Conservation (phyloP, 371 early-diverging fungal genomes). For the Mucor lusitanicus region DNA sequence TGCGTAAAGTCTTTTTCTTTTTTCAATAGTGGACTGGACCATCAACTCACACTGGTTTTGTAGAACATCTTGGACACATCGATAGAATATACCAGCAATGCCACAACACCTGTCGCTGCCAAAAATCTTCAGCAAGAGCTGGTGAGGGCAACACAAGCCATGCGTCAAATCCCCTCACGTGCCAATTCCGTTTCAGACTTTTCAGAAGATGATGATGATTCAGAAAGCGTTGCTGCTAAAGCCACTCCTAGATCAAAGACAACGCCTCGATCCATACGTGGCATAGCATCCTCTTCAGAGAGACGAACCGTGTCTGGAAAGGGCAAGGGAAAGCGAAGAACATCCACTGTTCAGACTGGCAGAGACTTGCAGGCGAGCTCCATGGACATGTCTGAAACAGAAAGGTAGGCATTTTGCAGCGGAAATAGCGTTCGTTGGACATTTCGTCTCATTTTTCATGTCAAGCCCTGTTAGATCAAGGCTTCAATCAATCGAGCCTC, state of each 20-base stretch:
- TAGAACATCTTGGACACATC: conserved; percentile 27
- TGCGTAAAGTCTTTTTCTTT: conserved; percentile 17
- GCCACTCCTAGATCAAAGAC: conserved; percentile 4
- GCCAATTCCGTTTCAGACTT: conserved; percentile 42
- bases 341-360: conserved; percentile 33
- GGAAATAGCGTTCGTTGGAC: not conserved
- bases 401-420: conserved; percentile 14
- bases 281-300: not conserved
- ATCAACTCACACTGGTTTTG: not conserved
- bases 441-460: not conserved
- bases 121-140: conserved; percentile 35
- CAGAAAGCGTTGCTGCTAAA: conserved; percentile 13
- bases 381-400: conserved; percentile 20
- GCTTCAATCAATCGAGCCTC: conserved; percentile 28
- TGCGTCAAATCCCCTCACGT: conserved; percentile 42
- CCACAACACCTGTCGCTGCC: conserved; percentile 16
- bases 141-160: conserved; percentile 31
- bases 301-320: conserved; percentile 18
- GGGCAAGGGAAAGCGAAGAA: conserved; percentile 43
- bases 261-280: not conserved
- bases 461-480: conserved; percentile 9
- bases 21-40: not conserved
- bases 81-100: conserved; percentile 8
- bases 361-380: conserved; percentile 20
- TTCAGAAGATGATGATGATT: conserved; percentile 47